These are phyloP conservation scores for Galerina sulciceps DNA, from an alignment of 768 basidiomycete genomes.

Conservation along the genomic window DNA sequence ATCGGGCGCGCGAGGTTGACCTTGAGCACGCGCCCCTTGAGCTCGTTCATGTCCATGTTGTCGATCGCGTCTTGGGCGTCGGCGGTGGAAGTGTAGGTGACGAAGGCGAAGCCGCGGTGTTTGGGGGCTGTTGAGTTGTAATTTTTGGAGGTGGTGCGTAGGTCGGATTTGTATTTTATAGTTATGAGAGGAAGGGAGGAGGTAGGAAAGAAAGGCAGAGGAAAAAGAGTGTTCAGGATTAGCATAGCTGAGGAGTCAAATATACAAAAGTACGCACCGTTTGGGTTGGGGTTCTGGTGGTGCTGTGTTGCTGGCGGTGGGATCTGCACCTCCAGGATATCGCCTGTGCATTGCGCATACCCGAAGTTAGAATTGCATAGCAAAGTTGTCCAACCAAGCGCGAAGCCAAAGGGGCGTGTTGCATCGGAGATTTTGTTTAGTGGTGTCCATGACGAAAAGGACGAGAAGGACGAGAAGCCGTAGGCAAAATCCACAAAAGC, in stretches of 20 bases:
- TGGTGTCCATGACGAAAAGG: too few relatives aligned
- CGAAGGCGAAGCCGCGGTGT: conserved; percentile 93
- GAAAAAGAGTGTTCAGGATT: too few relatives aligned
- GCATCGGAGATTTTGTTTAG: too few relatives aligned
- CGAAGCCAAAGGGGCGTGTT: not conserved
- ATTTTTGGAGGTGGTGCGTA: not conserved
- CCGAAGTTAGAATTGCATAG: too few relatives aligned
- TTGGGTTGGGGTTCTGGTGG: conserved; percentile 44
- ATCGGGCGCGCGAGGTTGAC: conserved; percentile 86
- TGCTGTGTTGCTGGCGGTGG: conserved; percentile 79
- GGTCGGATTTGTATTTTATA: too few relatives aligned
- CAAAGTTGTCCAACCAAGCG: not conserved
- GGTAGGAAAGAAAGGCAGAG: not conserved
- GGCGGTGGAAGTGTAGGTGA: conserved; percentile 77
- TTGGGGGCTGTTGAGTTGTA: conserved; percentile 55
- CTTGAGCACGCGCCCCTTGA: conserved; percentile 75
- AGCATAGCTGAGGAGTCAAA: too few relatives aligned
- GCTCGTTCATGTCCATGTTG: conserved; percentile 97
- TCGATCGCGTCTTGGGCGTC: conserved; percentile 98
- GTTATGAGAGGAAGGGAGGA: not conserved
- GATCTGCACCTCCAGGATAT: conserved; percentile 90
- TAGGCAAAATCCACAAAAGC: too few relatives aligned
- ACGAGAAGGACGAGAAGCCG: too few relatives aligned
- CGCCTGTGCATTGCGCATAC: conserved; percentile 53
- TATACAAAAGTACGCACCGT: conserved; percentile 55